Evolutionary conservation across 1,284 basidiomycete species (phyloP).

Genomic region (Albatrellus sp.): DNA sequence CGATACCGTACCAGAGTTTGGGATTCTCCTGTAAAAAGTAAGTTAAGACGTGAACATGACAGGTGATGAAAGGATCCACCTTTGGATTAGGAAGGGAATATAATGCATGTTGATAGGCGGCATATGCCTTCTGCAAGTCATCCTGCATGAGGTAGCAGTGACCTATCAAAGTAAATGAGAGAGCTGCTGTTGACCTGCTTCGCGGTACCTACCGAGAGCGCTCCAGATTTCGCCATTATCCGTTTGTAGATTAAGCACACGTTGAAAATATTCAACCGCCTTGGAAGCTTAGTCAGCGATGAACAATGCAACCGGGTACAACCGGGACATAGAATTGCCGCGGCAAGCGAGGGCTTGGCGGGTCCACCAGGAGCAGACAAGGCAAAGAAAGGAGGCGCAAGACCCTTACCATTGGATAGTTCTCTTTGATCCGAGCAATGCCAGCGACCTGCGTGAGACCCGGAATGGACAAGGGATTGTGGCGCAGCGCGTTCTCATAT

Average conservation of each 20-base stretch:
- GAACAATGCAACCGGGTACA: too few species aligned
- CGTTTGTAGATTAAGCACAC: constrained; percentile 78
- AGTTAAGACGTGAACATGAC: constrained; percentile 10
- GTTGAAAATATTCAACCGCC: constrained; percentile 93
- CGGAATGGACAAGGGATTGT: constrained; percentile 80
- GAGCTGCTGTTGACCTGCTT: constrained; percentile 11
- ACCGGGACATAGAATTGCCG: constrained; percentile 3
- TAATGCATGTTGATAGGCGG: constrained; percentile 96
- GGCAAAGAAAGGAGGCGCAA: constrained; percentile 18
- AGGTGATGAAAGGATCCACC: constrained; percentile 24
- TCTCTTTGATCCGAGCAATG: constrained; percentile 80
- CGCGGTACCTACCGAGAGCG: constrained; percentile 55
- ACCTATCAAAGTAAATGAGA: constrained; percentile 30
- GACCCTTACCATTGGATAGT: constrained; percentile 64
- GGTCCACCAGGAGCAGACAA: constrained; percentile 14
- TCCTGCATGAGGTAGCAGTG: constrained; percentile 99
- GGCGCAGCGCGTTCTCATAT: constrained; percentile 86
- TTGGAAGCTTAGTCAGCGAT: constrained; percentile 19
- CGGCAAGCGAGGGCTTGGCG: not conserved
- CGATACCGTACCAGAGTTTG: constrained; percentile 99
- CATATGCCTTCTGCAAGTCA: constrained; percentile 96
- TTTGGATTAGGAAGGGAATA: constrained; percentile 95
- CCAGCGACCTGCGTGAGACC: constrained; percentile 88
- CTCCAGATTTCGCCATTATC: constrained; percentile 95
- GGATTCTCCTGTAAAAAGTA: constrained; percentile 64